Evolutionary conservation across 2,329 filamentous ascomycete species (phyloP).

Genomic region (Emmonsiellopsis sp.): DNA sequence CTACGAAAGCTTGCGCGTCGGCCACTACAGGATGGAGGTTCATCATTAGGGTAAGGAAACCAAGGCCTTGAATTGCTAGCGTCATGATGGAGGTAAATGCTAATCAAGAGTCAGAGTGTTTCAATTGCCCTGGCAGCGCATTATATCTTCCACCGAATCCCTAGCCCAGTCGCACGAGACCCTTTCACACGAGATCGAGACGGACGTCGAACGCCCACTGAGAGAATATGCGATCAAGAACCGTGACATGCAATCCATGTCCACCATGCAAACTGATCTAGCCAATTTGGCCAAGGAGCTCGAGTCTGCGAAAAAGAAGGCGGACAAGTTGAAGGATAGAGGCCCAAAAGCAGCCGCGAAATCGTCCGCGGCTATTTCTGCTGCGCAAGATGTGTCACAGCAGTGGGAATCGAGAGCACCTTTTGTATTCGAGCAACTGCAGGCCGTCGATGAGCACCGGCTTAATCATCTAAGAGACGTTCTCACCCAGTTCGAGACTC

Average conservation of each 20-base stretch:
- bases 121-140: constrained; percentile 79
- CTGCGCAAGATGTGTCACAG: constrained; percentile 66
- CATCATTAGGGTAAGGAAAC: constrained; percentile 71
- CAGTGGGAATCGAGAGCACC: constrained; percentile 94
- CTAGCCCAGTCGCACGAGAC: constrained; percentile 76
- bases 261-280: constrained; percentile 73
- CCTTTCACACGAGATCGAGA: constrained; percentile 72
- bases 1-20: constrained; percentile 72
- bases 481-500: constrained; percentile 85
- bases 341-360: constrained; percentile 65
- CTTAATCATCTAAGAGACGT: constrained; percentile 84
- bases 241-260: constrained; percentile 69
- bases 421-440: constrained; percentile 87
- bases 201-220: constrained; percentile 77
- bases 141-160: constrained; percentile 68
- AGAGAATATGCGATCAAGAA: constrained; percentile 65
- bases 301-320: constrained; percentile 72
- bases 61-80: background rate
- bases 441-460: constrained; percentile 80
- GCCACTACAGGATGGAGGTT: constrained; percentile 63
- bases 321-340: constrained; percentile 75
- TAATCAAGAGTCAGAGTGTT: constrained; percentile 58
- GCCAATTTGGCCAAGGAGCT: constrained; percentile 73
- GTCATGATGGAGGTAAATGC: constrained; percentile 4
- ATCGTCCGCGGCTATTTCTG: constrained; percentile 62